Base-by-base conservation (phyloP, 23 red algal genomes). In the Chondrus crispus region DNA sequence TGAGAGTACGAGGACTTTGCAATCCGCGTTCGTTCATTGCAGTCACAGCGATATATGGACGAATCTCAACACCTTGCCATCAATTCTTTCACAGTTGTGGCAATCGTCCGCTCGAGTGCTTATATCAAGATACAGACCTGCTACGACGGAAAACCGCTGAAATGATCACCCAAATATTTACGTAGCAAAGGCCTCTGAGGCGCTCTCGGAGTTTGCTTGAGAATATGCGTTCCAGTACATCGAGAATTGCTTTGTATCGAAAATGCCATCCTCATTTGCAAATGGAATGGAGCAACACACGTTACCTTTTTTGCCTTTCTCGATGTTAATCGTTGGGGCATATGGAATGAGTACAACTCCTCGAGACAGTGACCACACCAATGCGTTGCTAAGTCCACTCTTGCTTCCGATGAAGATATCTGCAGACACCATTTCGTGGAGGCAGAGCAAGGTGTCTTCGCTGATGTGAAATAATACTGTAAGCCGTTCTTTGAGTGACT, bases 401-500 rank as follows among this genome's bases (percentile, higher is more conserved):
- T 57, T 50, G 24, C 77, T 84, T 51, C 89, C 89, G 30, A 92
- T 82, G 53, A 92, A 92, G 13, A 92, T 79, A 24, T 92, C 89
- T 5, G 89, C 74, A 38, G 63, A 57, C 68, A 83, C 74, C 89
- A 92, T 92, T 18, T 84, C 76, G 42, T 92, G 89, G 20, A 84
- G 66, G 60, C 68, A 83, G 5, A 52, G 33, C 39, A 92, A 46
- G 0, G 89, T 92, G 24, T 92, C 62, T 68, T 92, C 89, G 24
- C 77, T 84, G 20, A 92, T 71, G 49, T 92, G 89, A 10, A 92
- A 41, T 32, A 51, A 37, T 50, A 92, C 75, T 4, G 60, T 30
- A 16, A 92, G 62, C 28, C 62, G 39, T 36, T 12, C 18, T 30
- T 90, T 54, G 50, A 69, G 80, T 6, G 9, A 32, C 26, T 32